phyloP scores from a whole-genome alignment of 192 early-diverging fungal species.

The Obelidium mucronatum region DNA sequence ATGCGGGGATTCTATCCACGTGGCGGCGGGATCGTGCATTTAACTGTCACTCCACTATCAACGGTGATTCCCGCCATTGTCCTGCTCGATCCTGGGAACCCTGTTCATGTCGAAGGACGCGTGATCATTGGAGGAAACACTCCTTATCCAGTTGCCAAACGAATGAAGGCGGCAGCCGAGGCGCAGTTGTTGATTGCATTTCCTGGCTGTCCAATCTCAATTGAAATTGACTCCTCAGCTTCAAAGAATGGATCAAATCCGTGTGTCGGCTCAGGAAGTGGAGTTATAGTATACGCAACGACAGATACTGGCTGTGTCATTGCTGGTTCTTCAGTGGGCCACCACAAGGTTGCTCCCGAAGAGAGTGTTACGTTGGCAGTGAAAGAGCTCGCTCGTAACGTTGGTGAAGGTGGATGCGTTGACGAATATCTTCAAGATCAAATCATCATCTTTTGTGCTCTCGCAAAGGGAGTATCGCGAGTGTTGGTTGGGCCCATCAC shows the following conservation, averaged over 20 bases:
- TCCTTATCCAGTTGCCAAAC: background rate
- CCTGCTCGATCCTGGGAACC: conserved; percentile 1
- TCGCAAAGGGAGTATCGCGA: conserved; percentile 46
- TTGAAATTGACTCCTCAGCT: background rate
- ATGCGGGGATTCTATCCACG: conserved; percentile 42
- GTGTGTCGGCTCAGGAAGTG: background rate
- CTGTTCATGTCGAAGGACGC: background rate
- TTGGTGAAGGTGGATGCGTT: conserved; percentile 46
- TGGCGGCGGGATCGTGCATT: conserved; percentile 39
- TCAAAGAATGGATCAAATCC: background rate
- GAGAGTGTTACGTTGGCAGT: conserved; percentile 32
- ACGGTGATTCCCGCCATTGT: background rate
- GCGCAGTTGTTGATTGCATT: background rate
- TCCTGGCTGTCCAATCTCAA: background rate
- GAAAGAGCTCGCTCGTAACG: conserved; percentile 34
- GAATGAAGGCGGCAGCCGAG: background rate
- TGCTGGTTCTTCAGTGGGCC: conserved; percentile 30
- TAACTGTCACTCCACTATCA: conserved; percentile 35
- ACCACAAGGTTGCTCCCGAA: conserved; percentile 13
- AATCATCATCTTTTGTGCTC: conserved; percentile 52
- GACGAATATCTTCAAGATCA: conserved; percentile 57
- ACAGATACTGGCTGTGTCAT: conserved; percentile 50
- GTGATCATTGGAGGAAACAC: conserved; percentile 5
- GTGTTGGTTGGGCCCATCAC: conserved; percentile 45
- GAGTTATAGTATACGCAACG: background rate